Conservation (phyloP, 225 moss, liverwort and hornwort genomes). For the Pseudisothecium myosuroides region DNA sequence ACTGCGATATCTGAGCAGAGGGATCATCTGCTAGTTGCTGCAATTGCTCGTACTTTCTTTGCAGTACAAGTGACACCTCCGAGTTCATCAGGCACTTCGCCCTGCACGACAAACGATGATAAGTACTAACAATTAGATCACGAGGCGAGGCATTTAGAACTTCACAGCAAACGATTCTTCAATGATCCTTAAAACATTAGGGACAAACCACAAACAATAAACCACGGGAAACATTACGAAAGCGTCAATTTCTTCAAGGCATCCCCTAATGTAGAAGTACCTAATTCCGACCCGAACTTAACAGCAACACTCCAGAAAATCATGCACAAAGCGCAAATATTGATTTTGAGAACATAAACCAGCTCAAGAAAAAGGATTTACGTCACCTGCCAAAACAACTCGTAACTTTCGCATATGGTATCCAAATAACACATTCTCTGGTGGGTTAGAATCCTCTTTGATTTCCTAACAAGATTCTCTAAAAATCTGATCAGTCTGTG, state of each 20-base stretch:
- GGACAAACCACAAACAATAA: neutral
- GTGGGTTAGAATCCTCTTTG: neutral
- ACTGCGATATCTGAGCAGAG: slow-evolving; percentile 88
- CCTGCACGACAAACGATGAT: slow-evolving; percentile 14
- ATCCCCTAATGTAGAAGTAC: neutral
- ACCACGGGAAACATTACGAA: neutral
- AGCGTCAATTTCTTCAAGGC: neutral
- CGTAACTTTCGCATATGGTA: neutral
- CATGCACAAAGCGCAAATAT: neutral
- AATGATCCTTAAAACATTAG: neutral
- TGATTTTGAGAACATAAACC: neutral
- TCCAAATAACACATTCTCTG: neutral
- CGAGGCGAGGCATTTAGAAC: neutral
- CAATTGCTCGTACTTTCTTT: slow-evolving; percentile 87
- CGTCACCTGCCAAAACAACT: neutral
- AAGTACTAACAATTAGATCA: neutral
- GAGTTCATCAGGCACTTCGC: slow-evolving; percentile 98
- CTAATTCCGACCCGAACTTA: neutral
- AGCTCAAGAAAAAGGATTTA: neutral
- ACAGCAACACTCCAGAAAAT: neutral
- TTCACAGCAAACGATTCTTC: neutral
- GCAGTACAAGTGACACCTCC: slow-evolving; percentile 82
- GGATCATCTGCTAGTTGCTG: slow-evolving; percentile 85
- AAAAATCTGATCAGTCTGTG: neutral
- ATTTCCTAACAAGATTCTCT: neutral